These are phyloP conservation scores for Aspergillus nidulans DNA, from an alignment of 495 filamentous ascomycete species.

Conservation along the genomic window DNA sequence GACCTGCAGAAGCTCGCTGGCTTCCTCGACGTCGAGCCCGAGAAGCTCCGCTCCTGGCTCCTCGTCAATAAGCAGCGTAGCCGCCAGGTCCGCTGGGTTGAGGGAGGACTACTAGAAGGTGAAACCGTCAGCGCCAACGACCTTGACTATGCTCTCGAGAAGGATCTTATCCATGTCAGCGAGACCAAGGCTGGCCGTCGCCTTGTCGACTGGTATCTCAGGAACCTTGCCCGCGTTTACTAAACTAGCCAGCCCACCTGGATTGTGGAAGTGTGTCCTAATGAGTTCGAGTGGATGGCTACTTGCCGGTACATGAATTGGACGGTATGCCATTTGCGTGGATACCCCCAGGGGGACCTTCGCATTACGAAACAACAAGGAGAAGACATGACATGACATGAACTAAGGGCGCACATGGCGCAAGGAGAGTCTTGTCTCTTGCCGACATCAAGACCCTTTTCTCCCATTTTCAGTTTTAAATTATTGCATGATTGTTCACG, in stretches of 20 bases:
- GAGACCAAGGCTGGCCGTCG: constrained; percentile 97
- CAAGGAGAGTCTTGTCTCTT: not conserved
- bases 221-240: constrained; percentile 93
- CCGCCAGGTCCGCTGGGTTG: constrained; percentile 91
- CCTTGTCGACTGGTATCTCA: constrained; percentile 97
- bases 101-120: constrained; percentile 83
- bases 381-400: not conserved
- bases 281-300: not conserved
- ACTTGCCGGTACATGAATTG: not conserved
- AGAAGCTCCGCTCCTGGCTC: constrained; percentile 84
- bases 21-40: constrained; percentile 91
- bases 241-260: constrained; percentile 26
- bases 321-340: not conserved
- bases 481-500: not conserved
- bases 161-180: constrained; percentile 95
- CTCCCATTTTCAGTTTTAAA: not conserved
- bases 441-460: not conserved
- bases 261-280: not conserved
- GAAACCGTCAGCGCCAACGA: constrained; percentile 88
- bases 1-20: constrained; percentile 96
- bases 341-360: not conserved
- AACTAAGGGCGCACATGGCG: not conserved
- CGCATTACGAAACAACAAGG: not conserved
- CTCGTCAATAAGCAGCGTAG: constrained; percentile 97
- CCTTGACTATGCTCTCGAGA: constrained; percentile 94